Conservation (phyloP, 768 basidiomycete species). For the Erythrobasidium yunnanense region DNA sequence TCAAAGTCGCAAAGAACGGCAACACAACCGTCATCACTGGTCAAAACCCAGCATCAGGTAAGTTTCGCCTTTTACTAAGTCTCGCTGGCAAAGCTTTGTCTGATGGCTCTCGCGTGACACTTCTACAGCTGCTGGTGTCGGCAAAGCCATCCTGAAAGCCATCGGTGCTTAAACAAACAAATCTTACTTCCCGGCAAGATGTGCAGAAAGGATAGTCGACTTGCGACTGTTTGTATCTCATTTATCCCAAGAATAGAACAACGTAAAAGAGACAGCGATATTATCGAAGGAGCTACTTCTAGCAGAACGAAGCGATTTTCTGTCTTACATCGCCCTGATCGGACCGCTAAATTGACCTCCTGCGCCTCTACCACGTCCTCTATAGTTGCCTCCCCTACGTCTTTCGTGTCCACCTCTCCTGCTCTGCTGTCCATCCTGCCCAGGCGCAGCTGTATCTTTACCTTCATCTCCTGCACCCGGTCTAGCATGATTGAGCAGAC, state of each 20-base stretch:
- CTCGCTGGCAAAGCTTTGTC: too few relatives aligned
- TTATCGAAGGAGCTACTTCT: too few relatives aligned
- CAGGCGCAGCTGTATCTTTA: not conserved
- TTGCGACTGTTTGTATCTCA: too few relatives aligned
- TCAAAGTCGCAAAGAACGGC: slow-evolving; percentile 44
- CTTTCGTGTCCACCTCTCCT: slow-evolving; percentile 5
- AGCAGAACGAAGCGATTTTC: too few relatives aligned
- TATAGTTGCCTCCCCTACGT: not conserved
- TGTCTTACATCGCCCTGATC: slow-evolving; percentile 23
- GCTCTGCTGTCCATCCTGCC: slow-evolving; percentile 6
- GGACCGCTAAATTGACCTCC: slow-evolving; percentile 3
- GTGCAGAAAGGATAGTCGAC: too few relatives aligned
- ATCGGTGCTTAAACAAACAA: not conserved
- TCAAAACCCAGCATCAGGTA: slow-evolving; percentile 57
- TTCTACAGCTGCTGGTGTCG: slow-evolving; percentile 46
- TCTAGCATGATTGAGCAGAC: slow-evolving; percentile 64
- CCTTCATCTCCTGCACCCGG: slow-evolving; percentile 15
- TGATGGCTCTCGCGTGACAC: not conserved
- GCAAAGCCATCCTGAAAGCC: slow-evolving; percentile 51
- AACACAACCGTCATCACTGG: slow-evolving; percentile 58
- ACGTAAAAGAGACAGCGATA: too few relatives aligned
- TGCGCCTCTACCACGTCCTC: slow-evolving; percentile 3
- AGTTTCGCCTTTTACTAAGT: too few relatives aligned
- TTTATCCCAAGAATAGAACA: too few relatives aligned
- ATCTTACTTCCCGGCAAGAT: too few relatives aligned